phyloP scores from a whole-genome alignment of 2,329 filamentous ascomycete genomes.

The Ophiostoma himal-ulmi region DNA sequence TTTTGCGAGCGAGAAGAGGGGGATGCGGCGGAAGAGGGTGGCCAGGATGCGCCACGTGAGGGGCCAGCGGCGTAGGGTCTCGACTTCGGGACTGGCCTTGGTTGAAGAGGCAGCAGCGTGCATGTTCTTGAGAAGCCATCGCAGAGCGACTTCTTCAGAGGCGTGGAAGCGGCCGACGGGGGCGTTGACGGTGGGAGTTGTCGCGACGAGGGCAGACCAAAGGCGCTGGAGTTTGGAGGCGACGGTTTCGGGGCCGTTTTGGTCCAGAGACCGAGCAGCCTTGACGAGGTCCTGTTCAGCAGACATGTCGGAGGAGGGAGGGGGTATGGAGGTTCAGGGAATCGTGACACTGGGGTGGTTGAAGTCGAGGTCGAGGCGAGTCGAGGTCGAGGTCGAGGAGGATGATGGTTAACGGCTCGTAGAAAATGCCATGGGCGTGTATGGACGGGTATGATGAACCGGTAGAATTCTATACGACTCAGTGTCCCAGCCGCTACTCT shows the following conservation, averaged over 20 bases:
- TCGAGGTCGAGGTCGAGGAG: neutral
- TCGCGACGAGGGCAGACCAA: conserved; percentile 44
- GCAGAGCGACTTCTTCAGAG: conserved; percentile 52
- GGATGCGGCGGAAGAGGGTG: conserved; percentile 58
- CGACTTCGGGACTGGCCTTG: conserved; percentile 38
- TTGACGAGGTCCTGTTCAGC: conserved; percentile 40
- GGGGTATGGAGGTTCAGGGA: neutral
- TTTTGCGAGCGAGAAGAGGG: conserved; percentile 62
- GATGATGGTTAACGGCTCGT: neutral
- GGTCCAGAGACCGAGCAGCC: conserved; percentile 51
- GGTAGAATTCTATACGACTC: neutral
- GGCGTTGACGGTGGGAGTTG: conserved; percentile 32
- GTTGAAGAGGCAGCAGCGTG: conserved; percentile 35
- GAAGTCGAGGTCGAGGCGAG: neutral
- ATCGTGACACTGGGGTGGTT: neutral
- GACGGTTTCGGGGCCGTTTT: conserved; percentile 40
- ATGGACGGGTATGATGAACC: neutral
- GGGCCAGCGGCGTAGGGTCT: conserved; percentile 51
- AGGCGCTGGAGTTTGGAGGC: conserved; percentile 45
- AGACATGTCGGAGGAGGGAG: conserved; percentile 18
- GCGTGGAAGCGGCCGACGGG: conserved; percentile 42
- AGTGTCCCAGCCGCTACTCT: neutral
- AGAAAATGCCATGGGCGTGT: neutral
- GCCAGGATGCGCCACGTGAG: conserved; percentile 57
- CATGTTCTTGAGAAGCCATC: conserved; percentile 60